Conservation (phyloP, 2,329 filamentous ascomycete genomes). For the Fusarium pseudonygamai region DNA sequence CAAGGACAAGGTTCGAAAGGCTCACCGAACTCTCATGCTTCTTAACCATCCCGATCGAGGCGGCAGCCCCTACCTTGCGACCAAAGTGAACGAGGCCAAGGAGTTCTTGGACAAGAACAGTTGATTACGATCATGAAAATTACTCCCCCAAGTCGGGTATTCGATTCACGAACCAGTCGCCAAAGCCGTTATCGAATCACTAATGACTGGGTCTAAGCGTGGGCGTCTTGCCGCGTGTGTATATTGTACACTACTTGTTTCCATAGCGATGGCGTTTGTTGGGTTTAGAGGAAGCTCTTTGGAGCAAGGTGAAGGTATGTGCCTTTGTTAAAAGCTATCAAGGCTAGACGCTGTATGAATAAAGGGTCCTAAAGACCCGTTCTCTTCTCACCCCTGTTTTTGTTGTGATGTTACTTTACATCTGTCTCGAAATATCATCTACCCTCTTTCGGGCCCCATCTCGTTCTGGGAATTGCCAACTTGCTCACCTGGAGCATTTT, state of each 20-base stretch:
- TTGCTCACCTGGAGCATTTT: not conserved
- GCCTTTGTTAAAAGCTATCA: constrained; percentile 31
- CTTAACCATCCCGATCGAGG: constrained; percentile 98
- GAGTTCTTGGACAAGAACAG: constrained; percentile 84
- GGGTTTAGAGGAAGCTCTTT: constrained; percentile 40
- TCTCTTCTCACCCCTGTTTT: constrained; percentile 39
- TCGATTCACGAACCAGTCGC: not conserved
- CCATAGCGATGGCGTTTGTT: constrained; percentile 58
- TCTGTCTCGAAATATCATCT: not conserved
- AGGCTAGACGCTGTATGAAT: constrained; percentile 39
- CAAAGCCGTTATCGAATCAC: constrained; percentile 12
- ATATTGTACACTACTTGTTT: constrained; percentile 53
- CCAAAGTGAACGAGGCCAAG: constrained; percentile 98
- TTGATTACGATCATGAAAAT: constrained; percentile 27
- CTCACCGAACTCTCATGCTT: constrained; percentile 94
- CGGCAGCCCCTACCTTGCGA: constrained; percentile 94
- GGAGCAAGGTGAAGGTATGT: constrained; percentile 33
- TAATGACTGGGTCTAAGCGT: constrained; percentile 17
- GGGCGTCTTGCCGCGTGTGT: constrained; percentile 33
- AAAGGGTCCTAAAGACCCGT: constrained; percentile 31
- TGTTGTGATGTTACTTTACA: not conserved
- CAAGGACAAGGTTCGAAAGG: constrained; percentile 94
- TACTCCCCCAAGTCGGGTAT: not conserved
- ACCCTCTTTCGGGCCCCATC: not conserved
- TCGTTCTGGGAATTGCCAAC: not conserved